phyloP scores from a whole-genome alignment of 1,284 basidiomycete species.

The Boletus hoseneyae region DNA sequence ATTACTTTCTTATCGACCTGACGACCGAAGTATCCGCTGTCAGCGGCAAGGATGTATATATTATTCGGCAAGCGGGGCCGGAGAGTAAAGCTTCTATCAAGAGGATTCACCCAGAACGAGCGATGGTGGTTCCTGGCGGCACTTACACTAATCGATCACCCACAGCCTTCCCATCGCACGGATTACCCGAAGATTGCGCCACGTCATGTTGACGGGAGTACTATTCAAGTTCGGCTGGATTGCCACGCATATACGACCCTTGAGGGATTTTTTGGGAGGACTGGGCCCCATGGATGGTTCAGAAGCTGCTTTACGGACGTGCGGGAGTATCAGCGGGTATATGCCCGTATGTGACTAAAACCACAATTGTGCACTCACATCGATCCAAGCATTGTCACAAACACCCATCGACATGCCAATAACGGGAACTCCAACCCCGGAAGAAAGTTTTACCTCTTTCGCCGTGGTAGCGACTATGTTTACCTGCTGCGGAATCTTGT shows the following conservation, averaged over 20 bases:
- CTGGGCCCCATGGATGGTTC: background rate
- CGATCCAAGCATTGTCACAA: too few species aligned
- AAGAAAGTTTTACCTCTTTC: too few species aligned
- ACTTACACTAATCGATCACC: background rate
- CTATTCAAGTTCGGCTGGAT: background rate
- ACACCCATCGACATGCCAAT: too few species aligned
- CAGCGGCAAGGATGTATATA: background rate
- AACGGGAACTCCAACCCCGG: too few species aligned
- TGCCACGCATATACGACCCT: slow-evolving; percentile 3
- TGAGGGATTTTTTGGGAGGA: background rate
- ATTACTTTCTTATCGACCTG: too few species aligned
- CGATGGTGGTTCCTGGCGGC: background rate
- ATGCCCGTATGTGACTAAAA: too few species aligned
- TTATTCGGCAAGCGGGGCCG: background rate
- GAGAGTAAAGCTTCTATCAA: background rate
- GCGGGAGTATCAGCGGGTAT: background rate
- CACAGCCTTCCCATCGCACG: background rate
- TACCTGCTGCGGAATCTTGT: too few species aligned
- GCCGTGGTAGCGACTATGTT: too few species aligned
- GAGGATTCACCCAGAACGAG: background rate
- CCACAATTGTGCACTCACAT: too few species aligned
- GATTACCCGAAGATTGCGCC: background rate
- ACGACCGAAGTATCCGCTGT: background rate
- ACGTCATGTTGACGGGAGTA: background rate
- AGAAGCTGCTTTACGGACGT: background rate